Conservation (phyloP, 495 filamentous ascomycete genomes). For the Bacidia gigantensis region DNA sequence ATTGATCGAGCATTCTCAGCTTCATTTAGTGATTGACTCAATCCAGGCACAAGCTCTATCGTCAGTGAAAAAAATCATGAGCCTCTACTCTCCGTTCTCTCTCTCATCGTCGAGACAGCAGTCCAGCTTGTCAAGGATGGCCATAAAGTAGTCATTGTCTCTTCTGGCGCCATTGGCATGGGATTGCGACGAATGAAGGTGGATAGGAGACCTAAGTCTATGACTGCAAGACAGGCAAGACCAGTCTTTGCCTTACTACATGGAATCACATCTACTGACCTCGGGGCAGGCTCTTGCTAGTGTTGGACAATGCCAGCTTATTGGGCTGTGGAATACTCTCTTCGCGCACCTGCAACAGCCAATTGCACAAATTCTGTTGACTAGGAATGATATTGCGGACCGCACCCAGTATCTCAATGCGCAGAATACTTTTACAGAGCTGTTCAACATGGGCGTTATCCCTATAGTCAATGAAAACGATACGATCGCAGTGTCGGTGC, state of each 20-base stretch:
- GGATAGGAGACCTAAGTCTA: conserved; percentile 73
- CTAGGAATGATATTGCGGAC: conserved; percentile 94
- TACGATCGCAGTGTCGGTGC: conserved; percentile 75
- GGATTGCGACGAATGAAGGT: conserved; percentile 81
- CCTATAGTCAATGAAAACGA: conserved; percentile 99
- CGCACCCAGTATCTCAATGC: conserved; percentile 92
- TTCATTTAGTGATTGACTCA: not conserved
- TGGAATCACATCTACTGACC: not conserved
- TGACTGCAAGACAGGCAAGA: conserved; percentile 65
- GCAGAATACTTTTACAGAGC: conserved; percentile 79
- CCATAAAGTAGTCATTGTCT: conserved; percentile 87
- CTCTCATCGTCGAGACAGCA: conserved; percentile 83
- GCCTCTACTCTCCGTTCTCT: conserved; percentile 82
- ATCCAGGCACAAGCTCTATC: conserved; percentile 97
- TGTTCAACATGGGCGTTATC: conserved; percentile 90
- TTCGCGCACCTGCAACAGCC: conserved; percentile 80
- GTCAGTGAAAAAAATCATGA: conserved; percentile 96
- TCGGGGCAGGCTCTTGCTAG: conserved; percentile 69
- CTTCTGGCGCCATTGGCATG: conserved; percentile 91
- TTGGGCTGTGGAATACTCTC: conserved; percentile 87
- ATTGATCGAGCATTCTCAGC: conserved; percentile 1
- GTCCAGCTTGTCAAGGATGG: conserved; percentile 76
- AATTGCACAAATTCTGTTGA: conserved; percentile 86
- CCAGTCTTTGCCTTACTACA: not conserved
- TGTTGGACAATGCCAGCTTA: conserved; percentile 89